These are phyloP conservation scores for Arctostaphylos glauca DNA, from an alignment of 148 eudicot species.

Conservation along the genomic window DNA sequence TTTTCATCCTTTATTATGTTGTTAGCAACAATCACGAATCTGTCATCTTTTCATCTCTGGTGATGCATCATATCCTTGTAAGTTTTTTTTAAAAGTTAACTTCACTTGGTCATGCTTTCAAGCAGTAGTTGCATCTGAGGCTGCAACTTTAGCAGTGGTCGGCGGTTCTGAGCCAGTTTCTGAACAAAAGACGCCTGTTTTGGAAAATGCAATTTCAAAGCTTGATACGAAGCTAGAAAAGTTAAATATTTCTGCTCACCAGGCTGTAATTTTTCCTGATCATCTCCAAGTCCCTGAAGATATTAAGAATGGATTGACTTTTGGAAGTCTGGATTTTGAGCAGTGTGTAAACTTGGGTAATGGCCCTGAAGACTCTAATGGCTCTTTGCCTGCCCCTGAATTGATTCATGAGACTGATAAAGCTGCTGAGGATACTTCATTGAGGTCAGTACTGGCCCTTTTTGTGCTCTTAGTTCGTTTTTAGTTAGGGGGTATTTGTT, in stretches of 20 bases:
- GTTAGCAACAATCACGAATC: slow-evolving; percentile 3
- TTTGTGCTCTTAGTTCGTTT: not conserved
- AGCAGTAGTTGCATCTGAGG: slow-evolving; percentile 22
- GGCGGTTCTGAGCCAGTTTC: slow-evolving; percentile 15
- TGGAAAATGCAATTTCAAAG: slow-evolving; percentile 39
- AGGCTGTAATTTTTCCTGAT: slow-evolving; percentile 66
- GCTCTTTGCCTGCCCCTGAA: slow-evolving; percentile 23
- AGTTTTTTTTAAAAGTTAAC: not conserved
- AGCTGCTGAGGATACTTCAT: slow-evolving; percentile 27
- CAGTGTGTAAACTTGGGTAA: slow-evolving; percentile 13
- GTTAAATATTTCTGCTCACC: slow-evolving; percentile 34
- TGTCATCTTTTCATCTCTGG: not conserved
- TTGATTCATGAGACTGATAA: slow-evolving; percentile 22
- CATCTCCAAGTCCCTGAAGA: slow-evolving; percentile 75
- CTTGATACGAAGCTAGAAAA: slow-evolving; percentile 44
- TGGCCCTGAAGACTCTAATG: slow-evolving; percentile 17
- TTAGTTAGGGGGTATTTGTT: not conserved
- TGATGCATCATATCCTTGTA: not conserved
- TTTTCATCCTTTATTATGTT: not conserved
- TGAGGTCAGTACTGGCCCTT: slow-evolving; percentile 31
- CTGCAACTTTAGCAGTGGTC: slow-evolving; percentile 16
- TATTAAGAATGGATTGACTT: slow-evolving; percentile 47
- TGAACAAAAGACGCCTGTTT: slow-evolving; percentile 25
- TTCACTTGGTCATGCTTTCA: not conserved
- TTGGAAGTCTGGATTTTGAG: slow-evolving; percentile 62